A percentile compares a stretch with the other conserved stretches of the same genome.
Conservation (phyloP, 768 basidiomycete genomes). For the Suillus hirtellus region DNA sequence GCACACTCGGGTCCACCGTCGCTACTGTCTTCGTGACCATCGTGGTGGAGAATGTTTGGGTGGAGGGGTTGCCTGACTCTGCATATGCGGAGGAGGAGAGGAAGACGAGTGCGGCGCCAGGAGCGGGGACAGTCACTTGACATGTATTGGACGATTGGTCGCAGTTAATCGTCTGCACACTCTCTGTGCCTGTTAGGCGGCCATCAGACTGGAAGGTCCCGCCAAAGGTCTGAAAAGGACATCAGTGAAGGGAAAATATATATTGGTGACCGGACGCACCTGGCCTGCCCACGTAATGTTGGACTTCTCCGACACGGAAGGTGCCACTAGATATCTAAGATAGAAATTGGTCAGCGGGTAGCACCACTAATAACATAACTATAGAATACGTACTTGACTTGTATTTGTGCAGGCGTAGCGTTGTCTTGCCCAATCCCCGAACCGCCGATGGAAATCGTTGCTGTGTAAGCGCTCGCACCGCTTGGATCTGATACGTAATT, state of each 20-base stretch:
- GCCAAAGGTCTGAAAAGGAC: slow-evolving; percentile 25
- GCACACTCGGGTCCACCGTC: slow-evolving; percentile 35
- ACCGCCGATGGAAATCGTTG: slow-evolving; percentile 35
- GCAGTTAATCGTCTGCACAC: slow-evolving; percentile 23
- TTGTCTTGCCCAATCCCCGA: slow-evolving; percentile 13
- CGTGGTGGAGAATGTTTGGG: slow-evolving; percentile 33
- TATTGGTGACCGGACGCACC: slow-evolving; percentile 22
- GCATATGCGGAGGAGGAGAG: slow-evolving; percentile 12
- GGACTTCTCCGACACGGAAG: slow-evolving; percentile 41
- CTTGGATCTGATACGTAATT: slow-evolving; percentile 48
- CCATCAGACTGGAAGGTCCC: slow-evolving; percentile 28
- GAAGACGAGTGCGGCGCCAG: slow-evolving; percentile 31
- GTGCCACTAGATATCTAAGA: slow-evolving; percentile 35
- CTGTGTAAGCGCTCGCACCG: slow-evolving; percentile 41
- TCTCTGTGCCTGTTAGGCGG: slow-evolving; percentile 20
- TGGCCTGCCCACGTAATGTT: slow-evolving; percentile 54
- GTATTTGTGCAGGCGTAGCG: slow-evolving; percentile 26
- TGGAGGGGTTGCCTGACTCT: slow-evolving; percentile 16
- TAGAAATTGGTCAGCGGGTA: neutral
- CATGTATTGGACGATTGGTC: slow-evolving; percentile 21
- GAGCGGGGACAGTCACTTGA: slow-evolving; percentile 28
- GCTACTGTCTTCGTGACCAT: slow-evolving; percentile 31
- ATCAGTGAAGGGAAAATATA: neutral
- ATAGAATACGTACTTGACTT: slow-evolving; percentile 30
- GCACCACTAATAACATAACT: neutral